Evolutionary conservation across 352 stramenopile species (phyloP), one percentile per base, ranked within the genome.

Genomic region (Halophytophthora batemanensis): DNA sequence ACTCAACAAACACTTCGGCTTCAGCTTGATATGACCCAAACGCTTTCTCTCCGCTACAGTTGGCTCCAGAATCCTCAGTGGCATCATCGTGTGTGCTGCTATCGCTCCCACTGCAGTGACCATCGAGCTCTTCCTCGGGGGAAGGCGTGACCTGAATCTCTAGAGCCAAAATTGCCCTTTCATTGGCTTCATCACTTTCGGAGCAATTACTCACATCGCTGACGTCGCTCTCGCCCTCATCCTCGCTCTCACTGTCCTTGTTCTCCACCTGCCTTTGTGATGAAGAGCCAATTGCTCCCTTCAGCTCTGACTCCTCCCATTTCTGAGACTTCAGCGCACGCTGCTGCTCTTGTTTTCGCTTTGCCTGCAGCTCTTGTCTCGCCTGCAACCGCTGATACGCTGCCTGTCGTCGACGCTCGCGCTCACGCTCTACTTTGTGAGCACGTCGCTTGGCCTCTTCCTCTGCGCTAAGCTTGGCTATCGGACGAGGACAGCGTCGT

Each of bases 131-230:
- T 31, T 63, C 59, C 11, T 58, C 50, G 31, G 22, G 15, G 15
- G 38, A 42, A 0, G 35, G 12, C 18, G 31, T 31, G 29, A 44
- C 51, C 23, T 59, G 29, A 7, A 86, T 62, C 15, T 61, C 44
- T 23, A 88, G 63, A 13, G 66, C 67, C 44, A 82, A 61, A 37
- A 86, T 88, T 15, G 66, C 61, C 12, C 69, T 61, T 49, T 88
- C 77, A 18, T 84, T 67, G 0, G 59, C 71, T 6, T 77, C 74
- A 33, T 89, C 75, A 21, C 59, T 76, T 28, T 87, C 75, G 0
- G 75, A 89, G 43, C 74, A 84, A 42, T 89, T 87, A 39, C 75
- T 87, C 29, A 87, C 77, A 1, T 91, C 80, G 23, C 76, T 89
- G 2, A 53, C 61, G 44, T 81, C 66, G 35, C 72, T 86, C 35